phyloP scores from a whole-genome alignment of 192 early-diverging fungal species.

The Rhizophagus clarus region DNA sequence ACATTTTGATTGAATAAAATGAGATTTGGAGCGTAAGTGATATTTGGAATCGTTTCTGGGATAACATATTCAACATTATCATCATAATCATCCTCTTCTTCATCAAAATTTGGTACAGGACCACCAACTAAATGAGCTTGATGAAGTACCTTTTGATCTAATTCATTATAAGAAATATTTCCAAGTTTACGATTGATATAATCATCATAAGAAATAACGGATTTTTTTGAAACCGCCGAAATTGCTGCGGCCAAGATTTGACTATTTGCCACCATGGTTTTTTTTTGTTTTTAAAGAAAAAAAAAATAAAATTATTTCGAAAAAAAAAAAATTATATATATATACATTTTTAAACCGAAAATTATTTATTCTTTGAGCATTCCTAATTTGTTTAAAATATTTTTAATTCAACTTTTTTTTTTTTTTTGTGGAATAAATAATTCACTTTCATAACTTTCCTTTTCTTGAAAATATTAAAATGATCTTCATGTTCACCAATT shows the following conservation, averaged over 20 bases:
- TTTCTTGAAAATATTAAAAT: no score
- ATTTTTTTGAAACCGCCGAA: background rate
- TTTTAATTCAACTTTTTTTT: no score
- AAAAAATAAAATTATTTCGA: no score
- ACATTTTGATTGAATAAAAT: background rate
- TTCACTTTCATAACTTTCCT: no score
- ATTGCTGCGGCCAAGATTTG: background rate
- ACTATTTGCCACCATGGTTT: background rate
- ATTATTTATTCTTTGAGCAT: no score
- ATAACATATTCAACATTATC: background rate
- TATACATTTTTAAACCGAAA: no score
- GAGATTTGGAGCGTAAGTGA: background rate
- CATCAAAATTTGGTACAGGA: background rate
- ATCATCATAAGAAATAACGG: background rate
- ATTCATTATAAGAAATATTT: background rate
- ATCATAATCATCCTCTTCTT: background rate
- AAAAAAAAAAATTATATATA: no score
- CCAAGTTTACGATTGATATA: background rate
- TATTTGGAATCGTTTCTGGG: background rate
- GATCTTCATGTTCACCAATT: no score
- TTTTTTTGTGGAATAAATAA: no score
- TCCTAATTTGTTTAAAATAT: no score
- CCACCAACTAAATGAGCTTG: background rate
- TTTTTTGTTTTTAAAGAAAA: no score
- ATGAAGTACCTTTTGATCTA: background rate